Evolutionary conservation across 768 basidiomycete species (phyloP), one percentile per base, ranked within the genome.

Genomic region (Boletellus ananas): DNA sequence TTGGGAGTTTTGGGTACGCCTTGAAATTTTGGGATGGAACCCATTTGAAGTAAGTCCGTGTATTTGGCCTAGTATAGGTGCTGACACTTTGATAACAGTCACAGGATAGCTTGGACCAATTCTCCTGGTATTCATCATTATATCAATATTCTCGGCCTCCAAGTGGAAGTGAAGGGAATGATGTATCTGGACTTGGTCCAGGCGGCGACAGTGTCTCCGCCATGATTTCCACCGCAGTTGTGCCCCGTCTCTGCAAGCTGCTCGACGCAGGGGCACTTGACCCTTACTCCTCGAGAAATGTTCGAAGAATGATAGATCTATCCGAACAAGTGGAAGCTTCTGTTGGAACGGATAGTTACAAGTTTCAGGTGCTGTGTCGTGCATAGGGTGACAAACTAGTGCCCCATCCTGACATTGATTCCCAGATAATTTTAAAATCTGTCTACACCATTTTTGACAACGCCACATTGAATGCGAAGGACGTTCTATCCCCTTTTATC

Each of bases 1-100:
- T 42, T 95, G 93, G 92, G 93, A 94, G 67, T 95, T 94, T 65
- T 94, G 91, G 90, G 82, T 82, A n/a, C 75, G 92, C 48, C 71
- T 92, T 50, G 94, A 97, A 70, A 76, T 85, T 55, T 70, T 91
- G 11, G 88, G 85, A 4, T 96, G 94, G 94, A 82, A 93, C 64
- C 90, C 88, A 40, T 74, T 94, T 20, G 79, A 87, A 71, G 92
- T 88, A 60, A 55, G 77, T 70, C 34, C 16, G 1, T 34, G 44
- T 21, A 34, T 39, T 17, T 21, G 31, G 34, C 47, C 29, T 31
- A 34, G 29, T 34, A 23, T 18, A 17, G 5, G 17, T 36, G 20
- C 44, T 61, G 27, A 60, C 43, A 48, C 29, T 33, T 47, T 34
- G 27, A n/a, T 37, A 36, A 42, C 36, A 61, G 57, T 53, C 55